A percentile compares a stretch with the other conserved stretches of the same genome.
phyloP scores from a whole-genome alignment of 305 asterid species.

The Salvia sclarea region DNA sequence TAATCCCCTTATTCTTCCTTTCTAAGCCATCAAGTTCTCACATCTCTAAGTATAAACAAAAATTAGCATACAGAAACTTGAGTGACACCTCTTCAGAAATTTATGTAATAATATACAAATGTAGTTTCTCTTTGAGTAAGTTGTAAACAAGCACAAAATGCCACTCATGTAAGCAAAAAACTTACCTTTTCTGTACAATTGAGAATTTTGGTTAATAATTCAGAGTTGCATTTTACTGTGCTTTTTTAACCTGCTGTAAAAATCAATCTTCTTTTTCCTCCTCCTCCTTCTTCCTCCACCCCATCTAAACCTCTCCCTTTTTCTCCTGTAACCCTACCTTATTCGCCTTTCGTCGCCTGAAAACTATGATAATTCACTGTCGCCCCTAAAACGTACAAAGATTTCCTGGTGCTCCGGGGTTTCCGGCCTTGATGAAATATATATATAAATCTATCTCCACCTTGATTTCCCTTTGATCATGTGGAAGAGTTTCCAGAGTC shows the following conservation, averaged over 20 bases:
- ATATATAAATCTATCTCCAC: background rate
- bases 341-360: constrained; percentile 2
- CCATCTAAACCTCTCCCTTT: constrained; percentile 3
- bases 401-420: constrained; percentile 5
- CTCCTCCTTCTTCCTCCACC: background rate
- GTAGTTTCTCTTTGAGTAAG: constrained; percentile 10
- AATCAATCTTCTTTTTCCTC: too few relatives aligned
- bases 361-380: constrained; percentile 9
- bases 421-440: constrained; percentile 12
- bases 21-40: constrained; percentile 4
- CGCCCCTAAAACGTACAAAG: constrained; percentile 4
- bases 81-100: constrained; percentile 11
- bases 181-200: constrained; percentile 42
- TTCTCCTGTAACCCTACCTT: constrained; percentile 23
- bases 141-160: constrained; percentile 25
- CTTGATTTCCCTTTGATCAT: background rate
- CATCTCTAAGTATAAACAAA: constrained; percentile 9
- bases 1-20: background rate
- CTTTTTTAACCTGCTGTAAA: background rate
- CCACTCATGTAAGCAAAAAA: constrained; percentile 29
- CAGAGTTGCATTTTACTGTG: constrained; percentile 19
- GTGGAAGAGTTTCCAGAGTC: background rate
- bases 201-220: constrained; percentile 28
- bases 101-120: constrained; percentile 25
- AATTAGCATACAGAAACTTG: background rate